Evolutionary conservation across 495 filamentous ascomycete genomes (phyloP), one percentile per base, ranked within the genome.

Genomic region (Antarctomyces pellizariae): DNA sequence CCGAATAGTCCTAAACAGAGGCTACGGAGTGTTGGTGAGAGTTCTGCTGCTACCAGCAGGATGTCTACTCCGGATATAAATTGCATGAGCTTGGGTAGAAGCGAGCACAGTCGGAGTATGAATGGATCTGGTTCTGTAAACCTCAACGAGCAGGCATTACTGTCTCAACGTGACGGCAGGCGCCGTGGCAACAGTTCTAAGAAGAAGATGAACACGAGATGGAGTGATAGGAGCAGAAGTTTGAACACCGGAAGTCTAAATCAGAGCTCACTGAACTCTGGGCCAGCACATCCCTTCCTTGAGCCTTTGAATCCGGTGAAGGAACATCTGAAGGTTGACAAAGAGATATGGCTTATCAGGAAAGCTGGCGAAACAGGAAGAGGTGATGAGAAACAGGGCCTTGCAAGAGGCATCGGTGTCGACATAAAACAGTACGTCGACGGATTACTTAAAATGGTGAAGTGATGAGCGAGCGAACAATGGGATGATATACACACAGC

Each of bases 361-460:
- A 67, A 67, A 39, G 70, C 79, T n/a, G 68, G 71, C 32, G 77
- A 89, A 43, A 59, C 35, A 40, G 51, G 23, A 36, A 58, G 35
- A 53, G 58, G 53, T 43, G 67, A 15, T 68, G 65, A 31, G 64
- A 63, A 7, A 64, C 74, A 0, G 60, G 56, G 14, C 62, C 42
- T 89, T 30, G 72, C 70, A n/a, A 77, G 84, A 46, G 82, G 82
- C 3, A 71, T 92, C 36, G 82, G 82, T 0, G 57, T 91, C 31
- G 80, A 92, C 62, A 75, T 80, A 21, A 59, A 71, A 45, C 63
- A 64, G 39, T 92, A 91, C 52, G 75, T 91, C 33, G 82, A 90
- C 40, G 70, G 65, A 7, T 45, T 92, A 30, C 49, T 92, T 36
- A 79, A 64, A 41, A 45, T 90, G 46, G n/a, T n/a, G n/a, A n/a